These are phyloP conservation scores for Fusarium sp. DNA, from an alignment of 2,329 filamentous ascomycete species.

Conservation along the genomic window DNA sequence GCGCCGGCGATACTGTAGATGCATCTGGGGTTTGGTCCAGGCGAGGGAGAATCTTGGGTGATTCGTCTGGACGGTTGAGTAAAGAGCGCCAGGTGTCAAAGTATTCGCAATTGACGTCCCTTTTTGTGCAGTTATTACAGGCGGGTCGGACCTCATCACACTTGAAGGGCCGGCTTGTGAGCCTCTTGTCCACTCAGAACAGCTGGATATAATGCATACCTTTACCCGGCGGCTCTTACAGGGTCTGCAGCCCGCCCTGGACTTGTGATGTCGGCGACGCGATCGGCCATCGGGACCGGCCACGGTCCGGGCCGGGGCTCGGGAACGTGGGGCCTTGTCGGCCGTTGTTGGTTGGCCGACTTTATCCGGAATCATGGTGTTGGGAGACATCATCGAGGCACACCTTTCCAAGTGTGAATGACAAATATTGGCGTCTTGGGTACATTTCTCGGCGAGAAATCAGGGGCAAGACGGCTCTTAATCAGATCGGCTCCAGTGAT, in stretches of 20 bases:
- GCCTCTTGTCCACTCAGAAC: accelerated
- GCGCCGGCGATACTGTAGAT: background rate
- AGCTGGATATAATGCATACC: background rate
- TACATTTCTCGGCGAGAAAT: background rate
- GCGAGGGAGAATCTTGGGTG: background rate
- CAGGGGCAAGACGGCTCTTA: background rate
- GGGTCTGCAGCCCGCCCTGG: background rate
- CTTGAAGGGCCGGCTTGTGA: background rate
- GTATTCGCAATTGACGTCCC: background rate
- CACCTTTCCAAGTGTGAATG: background rate
- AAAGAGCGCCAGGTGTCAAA: background rate
- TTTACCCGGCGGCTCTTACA: background rate
- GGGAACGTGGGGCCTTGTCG: background rate
- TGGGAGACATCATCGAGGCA: background rate
- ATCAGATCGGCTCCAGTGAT: background rate
- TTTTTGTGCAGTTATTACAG: background rate
- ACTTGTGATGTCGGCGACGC: background rate
- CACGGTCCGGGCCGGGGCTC: background rate
- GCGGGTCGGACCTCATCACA: background rate
- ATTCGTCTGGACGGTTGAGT: no score
- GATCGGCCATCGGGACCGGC: background rate
- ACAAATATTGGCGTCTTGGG: background rate
- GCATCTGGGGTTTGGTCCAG: background rate
- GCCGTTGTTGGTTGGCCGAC: background rate
- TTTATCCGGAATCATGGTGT: background rate